These are phyloP conservation scores for Theobroma grandiflorum DNA, from an alignment of 441 rosid species.

Conservation along the genomic window DNA sequence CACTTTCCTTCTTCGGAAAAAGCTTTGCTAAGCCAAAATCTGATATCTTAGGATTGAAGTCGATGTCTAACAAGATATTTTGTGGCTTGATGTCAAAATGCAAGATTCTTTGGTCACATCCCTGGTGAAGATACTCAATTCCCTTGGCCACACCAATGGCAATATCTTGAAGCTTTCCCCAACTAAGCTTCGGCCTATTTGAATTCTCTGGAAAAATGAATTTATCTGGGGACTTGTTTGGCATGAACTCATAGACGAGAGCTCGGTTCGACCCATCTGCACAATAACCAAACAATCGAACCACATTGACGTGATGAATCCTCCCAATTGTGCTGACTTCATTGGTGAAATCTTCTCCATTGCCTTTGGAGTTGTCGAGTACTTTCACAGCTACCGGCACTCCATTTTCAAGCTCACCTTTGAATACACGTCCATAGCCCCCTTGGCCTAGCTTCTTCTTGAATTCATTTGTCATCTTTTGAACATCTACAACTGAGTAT, in stretches of 20 bases:
- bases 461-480: slow-evolving; percentile 26
- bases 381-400: slow-evolving; percentile 22
- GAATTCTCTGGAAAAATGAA: too few species aligned
- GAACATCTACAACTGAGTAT: background rate
- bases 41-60: too few species aligned
- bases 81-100: too few species aligned
- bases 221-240: too few species aligned
- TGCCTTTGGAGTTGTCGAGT: slow-evolving; percentile 3
- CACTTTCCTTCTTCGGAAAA: background rate
- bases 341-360: slow-evolving; percentile 9
- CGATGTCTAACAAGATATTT: too few species aligned
- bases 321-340: slow-evolving; percentile 11
- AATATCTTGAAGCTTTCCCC: too few species aligned
- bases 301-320: slow-evolving; percentile 25
- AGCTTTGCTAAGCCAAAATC: too few species aligned
- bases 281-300: slow-evolving; percentile 18
- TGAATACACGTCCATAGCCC: slow-evolving; percentile 28
- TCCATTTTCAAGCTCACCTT: slow-evolving; percentile 20
- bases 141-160: too few species aligned
- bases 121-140: too few species aligned
- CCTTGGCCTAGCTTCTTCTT: background rate
- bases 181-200: too few species aligned
- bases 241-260: background rate
- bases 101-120: too few species aligned
- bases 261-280: background rate